phyloP scores from a whole-genome alignment of 805 yeast species.

The Wickerhamomyces rabaulensis region DNA sequence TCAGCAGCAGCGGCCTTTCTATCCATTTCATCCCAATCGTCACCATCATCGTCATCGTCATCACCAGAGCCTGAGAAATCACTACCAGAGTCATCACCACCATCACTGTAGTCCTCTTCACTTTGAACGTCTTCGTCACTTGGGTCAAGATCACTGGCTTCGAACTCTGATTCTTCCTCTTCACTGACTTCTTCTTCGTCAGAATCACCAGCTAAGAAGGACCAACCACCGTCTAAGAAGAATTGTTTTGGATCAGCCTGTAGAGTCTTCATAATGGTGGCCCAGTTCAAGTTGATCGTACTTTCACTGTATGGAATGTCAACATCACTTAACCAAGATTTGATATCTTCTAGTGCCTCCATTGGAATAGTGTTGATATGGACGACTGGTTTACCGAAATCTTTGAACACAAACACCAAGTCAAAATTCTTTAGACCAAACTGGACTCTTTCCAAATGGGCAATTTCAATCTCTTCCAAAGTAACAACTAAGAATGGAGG shows the following conservation, averaged over 20 bases:
- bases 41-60: constrained; percentile 35
- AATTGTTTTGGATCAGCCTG: constrained; percentile 91
- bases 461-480: constrained; percentile 86
- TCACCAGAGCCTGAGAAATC: constrained; percentile 26
- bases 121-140: constrained; percentile 37
- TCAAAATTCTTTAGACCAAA: constrained; percentile 96
- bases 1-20: constrained; percentile 23
- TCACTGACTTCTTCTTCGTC: constrained; percentile 64
- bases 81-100: constrained; percentile 26
- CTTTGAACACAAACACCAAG: constrained; percentile 93
- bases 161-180: constrained; percentile 42
- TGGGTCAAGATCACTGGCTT: constrained; percentile 39
- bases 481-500: constrained; percentile 94
- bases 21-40: constrained; percentile 28
- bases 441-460: constrained; percentile 94
- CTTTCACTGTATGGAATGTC: constrained; percentile 95
- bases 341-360: constrained; percentile 85
- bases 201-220: constrained; percentile 83
- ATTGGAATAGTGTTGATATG: constrained; percentile 94
- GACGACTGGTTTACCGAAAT: constrained; percentile 79
- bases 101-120: constrained; percentile 30
- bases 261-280: constrained; percentile 90
- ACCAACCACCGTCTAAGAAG: constrained; percentile 95
- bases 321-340: constrained; percentile 96
- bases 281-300: constrained; percentile 94